Evolutionary conservation across 2,329 filamentous ascomycete genomes (phyloP), one percentile per base, ranked within the genome.

Genomic region (Epichloe glyceriae): DNA sequence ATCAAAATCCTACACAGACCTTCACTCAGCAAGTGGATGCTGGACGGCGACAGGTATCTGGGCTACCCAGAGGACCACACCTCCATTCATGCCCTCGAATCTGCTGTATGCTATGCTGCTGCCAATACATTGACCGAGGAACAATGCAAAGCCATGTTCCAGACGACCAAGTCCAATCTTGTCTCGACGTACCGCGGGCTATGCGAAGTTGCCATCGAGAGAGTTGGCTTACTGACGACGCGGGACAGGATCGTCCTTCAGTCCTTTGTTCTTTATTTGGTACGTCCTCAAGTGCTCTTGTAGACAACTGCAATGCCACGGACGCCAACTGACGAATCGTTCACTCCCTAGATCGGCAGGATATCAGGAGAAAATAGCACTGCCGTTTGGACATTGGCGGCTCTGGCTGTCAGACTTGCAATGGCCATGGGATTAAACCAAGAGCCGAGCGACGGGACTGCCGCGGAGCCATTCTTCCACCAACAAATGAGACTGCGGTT

Each of bases 211-310:
- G 56, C 59, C 0, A 39, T 64, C 2, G 60, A 60, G 26, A 49
- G 46, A 14, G 56, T 60, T 6, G 54, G 53, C 0, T 35, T 63
- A 7, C 49, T 64, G 0, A 56, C 56, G 1, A 62, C 61, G 6
- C 48, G 49, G n/a, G 60, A 63, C 42, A 58, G 59, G 1, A 59
- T 59, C 5, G 54, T 61, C 17, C 54, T 64, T 2, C 61, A 64
- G 38, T 61, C 61, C 1, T 64, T 64, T 51, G 55, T 64, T 19
- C 47, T 64, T 20, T 64, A 64, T 49, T 48, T 55, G 38, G 52
- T 54, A 40, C 44, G 54, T 35, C 2, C 5, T 39, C 11, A 15
- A 26, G 15, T 41, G 17, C 22, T 26, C 5, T 26, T 26, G 15
- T 12, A 43, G 17, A 42, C 5, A 0, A 12, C 5, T 26, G 39